phyloP scores from a whole-genome alignment of 805 yeast species.

The Candida stauntonica region DNA sequence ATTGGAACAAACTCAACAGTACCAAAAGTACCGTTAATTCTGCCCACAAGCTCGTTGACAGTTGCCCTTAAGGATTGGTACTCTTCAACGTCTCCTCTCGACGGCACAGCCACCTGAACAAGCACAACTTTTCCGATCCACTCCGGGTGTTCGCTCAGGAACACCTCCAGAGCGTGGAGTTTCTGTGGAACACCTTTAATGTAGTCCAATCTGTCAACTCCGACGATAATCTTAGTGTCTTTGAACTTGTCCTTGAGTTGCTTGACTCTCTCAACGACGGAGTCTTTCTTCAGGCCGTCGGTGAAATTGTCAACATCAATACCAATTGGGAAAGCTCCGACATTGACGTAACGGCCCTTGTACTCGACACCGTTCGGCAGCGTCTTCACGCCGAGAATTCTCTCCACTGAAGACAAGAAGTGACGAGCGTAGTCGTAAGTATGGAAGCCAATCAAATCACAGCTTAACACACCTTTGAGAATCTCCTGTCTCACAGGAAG shows the following conservation, averaged over 20 bases:
- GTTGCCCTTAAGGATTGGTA: slow-evolving; percentile 90
- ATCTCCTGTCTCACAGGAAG: slow-evolving; percentile 94
- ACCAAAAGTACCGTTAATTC: slow-evolving; percentile 95
- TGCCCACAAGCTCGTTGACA: slow-evolving; percentile 93
- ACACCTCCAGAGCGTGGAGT: slow-evolving; percentile 92
- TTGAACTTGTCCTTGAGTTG: slow-evolving; percentile 62
- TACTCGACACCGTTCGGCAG: slow-evolving; percentile 87
- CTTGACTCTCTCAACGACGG: slow-evolving; percentile 62
- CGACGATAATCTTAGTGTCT: slow-evolving; percentile 84
- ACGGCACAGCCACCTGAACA: slow-evolving; percentile 96
- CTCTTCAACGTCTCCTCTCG: slow-evolving; percentile 97
- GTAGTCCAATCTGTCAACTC: slow-evolving; percentile 94
- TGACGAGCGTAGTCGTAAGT: slow-evolving; percentile 99
- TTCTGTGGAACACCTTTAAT: slow-evolving; percentile 98
- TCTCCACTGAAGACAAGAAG: slow-evolving; percentile 82
- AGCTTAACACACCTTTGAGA: slow-evolving; percentile 83
- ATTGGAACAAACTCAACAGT: slow-evolving; percentile 97
- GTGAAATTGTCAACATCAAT: slow-evolving; percentile 91
- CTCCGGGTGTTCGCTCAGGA: slow-evolving; percentile 88
- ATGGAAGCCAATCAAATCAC: slow-evolving; percentile 95
- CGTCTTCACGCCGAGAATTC: slow-evolving; percentile 77
- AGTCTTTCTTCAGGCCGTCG: slow-evolving; percentile 62
- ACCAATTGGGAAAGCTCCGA: slow-evolving; percentile 99
- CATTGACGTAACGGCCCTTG: slow-evolving; percentile 69
- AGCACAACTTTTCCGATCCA: slow-evolving; percentile 97